Base-by-base conservation (phyloP, 176 grass and related monocot genomes). In the Dendrocalamus sinicus region DNA sequence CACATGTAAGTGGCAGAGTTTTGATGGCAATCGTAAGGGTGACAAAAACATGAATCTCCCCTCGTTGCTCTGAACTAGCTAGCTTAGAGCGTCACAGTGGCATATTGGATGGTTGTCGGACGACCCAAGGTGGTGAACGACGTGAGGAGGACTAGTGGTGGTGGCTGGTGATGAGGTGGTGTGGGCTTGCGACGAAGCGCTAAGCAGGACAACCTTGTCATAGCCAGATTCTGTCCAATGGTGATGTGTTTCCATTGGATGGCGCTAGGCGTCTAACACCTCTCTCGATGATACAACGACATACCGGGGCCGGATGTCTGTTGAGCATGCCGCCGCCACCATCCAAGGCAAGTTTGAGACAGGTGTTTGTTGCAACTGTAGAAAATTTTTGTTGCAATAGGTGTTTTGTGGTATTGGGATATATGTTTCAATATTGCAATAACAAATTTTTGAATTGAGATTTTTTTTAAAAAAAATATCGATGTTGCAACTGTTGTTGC, bases 21-120 rank as follows among this genome's bases (percentile, higher is more conserved):
- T n/a, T n/a, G n/a, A n/a, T n/a, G n/a, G n/a, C n/a, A n/a, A n/a
- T n/a, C n/a, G n/a, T 28, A 28, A 28, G 26, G 26, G 26, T 28
- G 26, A 1, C 26, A 28, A 28, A 28, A 28, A 28, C 26, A 28
- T 28, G 1, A 28, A 28, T n/a, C n/a, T n/a, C n/a, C 57, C 9
- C 8, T 59, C 3, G 20, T 59, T 20, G 9, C 8, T 59, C 20
- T 0, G 0, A 0, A n/a, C 20, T 3, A 9, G 0, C 20, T 59
- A 10, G 55, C 0, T 55, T 6, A 55, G 0, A 1, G 53, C 1
- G 1, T 8, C 2, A 0, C 0, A 55, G 0, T 0, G 1, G 1
- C 53, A 3, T 55, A 0, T 0, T 7, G 0, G 17, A 55, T 2
- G 3, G 17, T 20, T 19, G 2, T 0, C 2, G 0, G 2, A 20